phyloP scores from a whole-genome alignment of 2,329 filamentous ascomycete species.

The Ascosphaera aggregata region DNA sequence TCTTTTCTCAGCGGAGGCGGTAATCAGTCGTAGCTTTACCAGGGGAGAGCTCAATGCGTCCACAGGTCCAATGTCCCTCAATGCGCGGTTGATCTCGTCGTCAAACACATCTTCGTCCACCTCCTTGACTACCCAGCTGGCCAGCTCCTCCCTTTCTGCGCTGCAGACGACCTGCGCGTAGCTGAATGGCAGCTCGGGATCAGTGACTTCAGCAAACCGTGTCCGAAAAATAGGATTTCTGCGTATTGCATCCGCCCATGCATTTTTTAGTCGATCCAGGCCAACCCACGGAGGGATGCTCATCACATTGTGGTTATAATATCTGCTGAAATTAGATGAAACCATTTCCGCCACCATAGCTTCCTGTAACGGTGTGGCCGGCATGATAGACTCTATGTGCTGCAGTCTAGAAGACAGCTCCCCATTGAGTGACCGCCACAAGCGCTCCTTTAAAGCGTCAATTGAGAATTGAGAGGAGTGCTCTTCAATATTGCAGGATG shows the following conservation, averaged over 20 bases:
- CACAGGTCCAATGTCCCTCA: neutral
- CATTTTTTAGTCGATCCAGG: conserved; percentile 28
- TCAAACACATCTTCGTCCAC: conserved; percentile 19
- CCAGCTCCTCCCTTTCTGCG: conserved; percentile 7
- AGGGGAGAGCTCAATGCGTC: neutral
- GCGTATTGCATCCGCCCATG: conserved; percentile 38
- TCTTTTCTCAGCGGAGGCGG: neutral
- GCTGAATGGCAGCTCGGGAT: conserved; percentile 29
- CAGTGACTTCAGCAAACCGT: conserved; percentile 42
- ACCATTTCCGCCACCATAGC: conserved; percentile 68
- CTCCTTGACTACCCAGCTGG: conserved; percentile 16
- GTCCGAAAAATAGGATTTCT: conserved; percentile 52
- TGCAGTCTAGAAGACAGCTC: conserved; percentile 25
- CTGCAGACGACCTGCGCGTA: conserved; percentile 31
- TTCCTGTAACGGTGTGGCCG: conserved; percentile 66
- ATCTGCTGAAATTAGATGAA: conserved; percentile 45
- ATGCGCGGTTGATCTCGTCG: neutral
- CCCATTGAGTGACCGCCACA: conserved; percentile 21
- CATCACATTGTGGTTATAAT: conserved; percentile 69
- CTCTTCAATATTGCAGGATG: neutral
- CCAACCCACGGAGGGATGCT: conserved; percentile 34
- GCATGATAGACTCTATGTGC: conserved; percentile 36
- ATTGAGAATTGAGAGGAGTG: neutral
- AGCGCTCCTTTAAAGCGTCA: neutral
- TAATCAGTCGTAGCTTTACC: neutral